These are phyloP conservation scores for Betula pendula DNA, from an alignment of 306 rosid species.

Conservation along the genomic window DNA sequence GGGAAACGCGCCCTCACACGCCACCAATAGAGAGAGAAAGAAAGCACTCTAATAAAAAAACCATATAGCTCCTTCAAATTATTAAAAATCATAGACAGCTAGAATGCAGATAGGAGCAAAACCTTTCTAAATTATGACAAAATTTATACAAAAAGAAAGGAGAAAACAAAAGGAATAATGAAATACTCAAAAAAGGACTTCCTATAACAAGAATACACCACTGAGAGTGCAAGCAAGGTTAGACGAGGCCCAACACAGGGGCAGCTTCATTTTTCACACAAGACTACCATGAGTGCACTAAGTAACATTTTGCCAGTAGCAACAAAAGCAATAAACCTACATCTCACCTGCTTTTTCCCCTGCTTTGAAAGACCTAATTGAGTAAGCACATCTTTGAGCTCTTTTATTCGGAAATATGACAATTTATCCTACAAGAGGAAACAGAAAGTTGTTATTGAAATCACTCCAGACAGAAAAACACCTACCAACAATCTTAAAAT, in stretches of 20 bases:
- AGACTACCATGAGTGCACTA: not conserved
- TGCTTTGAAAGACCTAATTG: slow-evolving; percentile 92
- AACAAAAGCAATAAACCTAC: slow-evolving; percentile 24
- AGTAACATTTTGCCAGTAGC: slow-evolving; percentile 10
- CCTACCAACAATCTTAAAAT: not conserved
- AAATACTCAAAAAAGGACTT: not conserved
- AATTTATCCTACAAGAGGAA: slow-evolving; percentile 65
- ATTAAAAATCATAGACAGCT: not conserved
- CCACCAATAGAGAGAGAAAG: too few species aligned
- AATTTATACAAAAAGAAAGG: not conserved
- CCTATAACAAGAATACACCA: not conserved
- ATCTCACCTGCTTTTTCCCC: slow-evolving; percentile 95
- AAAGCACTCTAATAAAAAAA: too few species aligned
- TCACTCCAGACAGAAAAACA: not conserved
- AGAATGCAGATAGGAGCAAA: not conserved
- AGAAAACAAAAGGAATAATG: not conserved
- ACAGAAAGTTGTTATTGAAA: not conserved
- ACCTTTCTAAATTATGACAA: not conserved
- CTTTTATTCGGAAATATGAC: slow-evolving; percentile 84
- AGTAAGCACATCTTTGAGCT: slow-evolving; percentile 93
- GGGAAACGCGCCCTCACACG: too few species aligned
- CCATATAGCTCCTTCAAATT: too few species aligned
- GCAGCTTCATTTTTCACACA: not conserved
- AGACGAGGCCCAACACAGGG: slow-evolving; percentile 6
- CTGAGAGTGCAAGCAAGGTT: slow-evolving; percentile 5